Base-by-base conservation (phyloP, 441 rosid species). In the Adansonia grandidieri region DNA sequence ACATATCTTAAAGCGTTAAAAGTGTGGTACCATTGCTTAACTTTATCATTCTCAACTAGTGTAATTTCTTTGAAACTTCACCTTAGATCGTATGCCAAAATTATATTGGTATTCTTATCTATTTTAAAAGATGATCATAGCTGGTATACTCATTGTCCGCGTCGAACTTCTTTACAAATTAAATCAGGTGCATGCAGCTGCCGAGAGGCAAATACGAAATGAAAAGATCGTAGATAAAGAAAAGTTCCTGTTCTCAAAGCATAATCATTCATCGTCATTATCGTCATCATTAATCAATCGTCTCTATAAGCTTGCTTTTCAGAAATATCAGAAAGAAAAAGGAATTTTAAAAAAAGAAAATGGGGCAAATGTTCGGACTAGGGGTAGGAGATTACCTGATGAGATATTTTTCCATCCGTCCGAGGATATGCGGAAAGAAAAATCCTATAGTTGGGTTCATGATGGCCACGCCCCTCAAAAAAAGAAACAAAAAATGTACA, bases 391-490 rank as follows among this genome's bases (percentile, higher is more conserved):
- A 28, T 15, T 4, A 65, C 10, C 22, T 15, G 50, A 65, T 44
- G 14, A 42, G 71, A 67, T 67, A 40, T 65, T 67, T 67, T 9
- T 67, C 54, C 6, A 13, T 60, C 13, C 17, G 14, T 19, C 14
- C 7, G 19, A 67, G 53, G 32, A 67, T 42, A n/a, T 17, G 53
- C 44, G 9, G 53, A 67, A 17, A 44, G 71, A 44, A 5, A 19
- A 67, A 67, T 9, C 10, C 9, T 17, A 1, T 9, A 17, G 10
- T 47, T 45, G 73, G 73, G 5, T 68, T 32, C 57, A 47, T 13
- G 73, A 47, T 68, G 56, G 56, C 37, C 73, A 47, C 57, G 10
- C 73, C 56, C 56, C 57, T 47, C 73, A 69, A 69, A 68, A 69
- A 0, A 20, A 69, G 32, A 28, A 28, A 28, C 32, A 17, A 28